Evolutionary conservation across 495 filamentous ascomycete species (phyloP).

Genomic region (Penicillium arizonense): DNA sequence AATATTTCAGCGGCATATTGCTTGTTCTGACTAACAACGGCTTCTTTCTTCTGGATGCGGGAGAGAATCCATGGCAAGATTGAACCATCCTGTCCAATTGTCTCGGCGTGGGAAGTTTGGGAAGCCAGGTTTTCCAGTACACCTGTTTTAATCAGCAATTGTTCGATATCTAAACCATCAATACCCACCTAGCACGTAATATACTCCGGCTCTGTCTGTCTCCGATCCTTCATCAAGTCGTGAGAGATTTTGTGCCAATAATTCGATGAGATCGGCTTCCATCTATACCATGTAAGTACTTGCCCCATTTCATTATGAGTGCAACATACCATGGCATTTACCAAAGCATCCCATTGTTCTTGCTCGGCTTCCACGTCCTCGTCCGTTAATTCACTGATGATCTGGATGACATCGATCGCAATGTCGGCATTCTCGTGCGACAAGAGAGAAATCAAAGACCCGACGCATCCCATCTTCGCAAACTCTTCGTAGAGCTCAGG

Average conservation of each 20-base stretch:
- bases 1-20: conserved; percentile 93
- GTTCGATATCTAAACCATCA: not conserved
- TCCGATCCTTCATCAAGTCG: conserved; percentile 79
- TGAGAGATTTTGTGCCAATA: conserved; percentile 81
- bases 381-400: conserved; percentile 89
- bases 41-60: conserved; percentile 64
- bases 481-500: conserved; percentile 84
- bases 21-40: conserved; percentile 76
- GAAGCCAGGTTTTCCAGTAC: conserved; percentile 87
- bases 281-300: conserved; percentile 39
- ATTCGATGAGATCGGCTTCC: conserved; percentile 77
- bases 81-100: conserved; percentile 62
- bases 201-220: conserved; percentile 78
- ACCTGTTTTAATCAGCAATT: conserved; percentile 31
- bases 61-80: conserved; percentile 74
- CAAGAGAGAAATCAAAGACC: conserved; percentile 73
- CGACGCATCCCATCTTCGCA: conserved; percentile 71
- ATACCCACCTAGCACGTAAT: conserved; percentile 68
- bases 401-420: conserved; percentile 86
- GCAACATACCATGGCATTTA: conserved; percentile 66
- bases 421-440: conserved; percentile 98
- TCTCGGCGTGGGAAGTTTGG: conserved; percentile 61
- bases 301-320: not conserved
- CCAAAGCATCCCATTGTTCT: conserved; percentile 78
- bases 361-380: conserved; percentile 87